Evolutionary conservation across 2,329 filamentous ascomycete species (phyloP).

Genomic region (Rugonectria rugulosa): DNA sequence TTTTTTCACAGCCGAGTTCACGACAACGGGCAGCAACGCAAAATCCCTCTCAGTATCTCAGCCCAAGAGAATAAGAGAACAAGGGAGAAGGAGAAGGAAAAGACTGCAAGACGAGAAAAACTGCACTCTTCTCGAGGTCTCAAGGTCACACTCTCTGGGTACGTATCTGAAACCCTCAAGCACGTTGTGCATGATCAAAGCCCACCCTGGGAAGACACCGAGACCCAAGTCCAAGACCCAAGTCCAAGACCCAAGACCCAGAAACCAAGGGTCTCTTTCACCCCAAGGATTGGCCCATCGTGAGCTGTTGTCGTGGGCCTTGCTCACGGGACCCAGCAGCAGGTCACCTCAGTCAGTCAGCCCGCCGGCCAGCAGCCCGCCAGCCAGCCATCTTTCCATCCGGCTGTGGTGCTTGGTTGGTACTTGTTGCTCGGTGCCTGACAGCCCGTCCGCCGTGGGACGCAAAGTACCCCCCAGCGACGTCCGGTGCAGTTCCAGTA

Average conservation of each 20-base stretch:
- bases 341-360: neutral
- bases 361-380: neutral
- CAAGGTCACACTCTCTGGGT: neutral
- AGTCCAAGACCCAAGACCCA: slow-evolving; percentile 2
- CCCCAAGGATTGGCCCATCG: slow-evolving; percentile 10
- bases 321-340: slow-evolving; percentile 14
- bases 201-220: neutral
- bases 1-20: no score
- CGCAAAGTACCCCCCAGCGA: no score
- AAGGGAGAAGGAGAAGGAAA: neutral
- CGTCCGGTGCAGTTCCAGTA: no score
- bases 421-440: neutral
- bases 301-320: slow-evolving; percentile 6
- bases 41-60: no score
- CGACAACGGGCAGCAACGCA: no score
- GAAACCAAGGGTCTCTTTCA: slow-evolving; percentile 6
- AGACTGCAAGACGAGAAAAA: neutral
- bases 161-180: slow-evolving; percentile 21
- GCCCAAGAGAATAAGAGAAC: neutral
- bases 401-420: neutral
- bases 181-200: slow-evolving; percentile 16
- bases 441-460: no score
- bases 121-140: neutral
- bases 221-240: slow-evolving; percentile 1
- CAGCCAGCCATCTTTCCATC: slow-evolving; percentile 1